Base-by-base conservation (phyloP, 2,329 filamentous ascomycete species). In the Penicillium sp. region DNA sequence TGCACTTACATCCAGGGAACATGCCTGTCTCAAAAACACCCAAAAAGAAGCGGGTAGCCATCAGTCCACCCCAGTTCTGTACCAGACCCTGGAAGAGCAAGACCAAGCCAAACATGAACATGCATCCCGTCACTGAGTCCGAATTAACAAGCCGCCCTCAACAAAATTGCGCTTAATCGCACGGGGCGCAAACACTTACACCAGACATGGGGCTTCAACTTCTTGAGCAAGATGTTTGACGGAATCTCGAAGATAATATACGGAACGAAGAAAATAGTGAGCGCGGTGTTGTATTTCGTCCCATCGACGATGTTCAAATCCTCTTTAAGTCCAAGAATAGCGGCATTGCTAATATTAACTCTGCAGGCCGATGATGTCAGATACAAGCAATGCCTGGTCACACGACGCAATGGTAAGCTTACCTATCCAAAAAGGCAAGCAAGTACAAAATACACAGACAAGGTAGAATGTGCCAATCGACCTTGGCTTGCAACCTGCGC, bases 21-120 rank as follows among this genome's bases (percentile, higher is more conserved):
- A 89, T 87, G 67, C 84, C 85, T 5, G 82, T 81, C 70, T 88
- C 83, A 53, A 83, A 84, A 0, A 87, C 68, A 8, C 90, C 90
- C 1, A 96, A 77, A 67, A 96, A 91, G 75, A 95, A 95, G 31
- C 88, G 80, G 3, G 87, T 88, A 0, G 82, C 77, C 43, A 95
- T 76, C 15, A 96, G 73, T 1, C 88, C 88, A 35, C 76, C 72
- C 70, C 90, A 96, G 63, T 81, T 94, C 52, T 81, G 73, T 3
- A 89, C 85, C 6, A 95, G 69, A 1, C 89, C 89, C 69, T 94
- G 87, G 59, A 82, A 78, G 33, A 87, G 75, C 19, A 85, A 87
- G 39, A 84, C 79, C 21, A 94, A 72, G 9, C 88, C 87, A 58
- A 95, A 96, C 51, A 81, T 72, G 56, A 91, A 85, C 85, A 95